A percentile compares a stretch with the other conserved stretches of the same genome.
phyloP scores from a whole-genome alignment of 768 basidiomycete genomes.

The Rhizopogon vesiculosus region DNA sequence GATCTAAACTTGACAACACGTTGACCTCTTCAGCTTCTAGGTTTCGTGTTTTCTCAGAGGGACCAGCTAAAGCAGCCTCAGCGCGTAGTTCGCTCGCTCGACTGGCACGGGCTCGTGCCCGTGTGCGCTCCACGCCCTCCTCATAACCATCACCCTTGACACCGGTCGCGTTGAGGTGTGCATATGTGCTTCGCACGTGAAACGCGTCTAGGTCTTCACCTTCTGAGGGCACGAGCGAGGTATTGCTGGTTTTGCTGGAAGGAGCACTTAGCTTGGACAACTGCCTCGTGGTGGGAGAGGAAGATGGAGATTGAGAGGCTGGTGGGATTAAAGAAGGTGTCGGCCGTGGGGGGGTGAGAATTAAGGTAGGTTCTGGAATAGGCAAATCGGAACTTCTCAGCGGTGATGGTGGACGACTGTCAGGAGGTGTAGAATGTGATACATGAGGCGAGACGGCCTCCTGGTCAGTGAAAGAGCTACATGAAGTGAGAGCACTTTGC shows the following conservation, averaged over 20 bases:
- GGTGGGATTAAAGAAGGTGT: conserved; percentile 18
- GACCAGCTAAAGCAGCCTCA: conserved; percentile 49
- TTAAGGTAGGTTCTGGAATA: conserved; percentile 13
- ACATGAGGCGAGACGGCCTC: conserved; percentile 12
- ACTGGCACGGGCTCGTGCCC: conserved; percentile 59
- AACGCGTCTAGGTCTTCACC: conserved; percentile 81
- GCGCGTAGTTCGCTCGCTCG: conserved; percentile 57
- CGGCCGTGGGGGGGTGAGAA: conserved; percentile 13
- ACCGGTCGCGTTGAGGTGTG: conserved; percentile 83
- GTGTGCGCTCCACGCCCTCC: conserved; percentile 90
- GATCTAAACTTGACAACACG: conserved; percentile 75
- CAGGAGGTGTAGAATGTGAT: conserved; percentile 18
- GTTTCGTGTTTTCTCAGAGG: conserved; percentile 58
- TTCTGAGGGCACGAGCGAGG: conserved; percentile 65
- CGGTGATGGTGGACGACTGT: conserved; percentile 23
- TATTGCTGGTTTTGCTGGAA: conserved; percentile 51
- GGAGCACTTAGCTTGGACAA: conserved; percentile 29
- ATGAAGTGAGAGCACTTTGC: conserved; percentile 24
- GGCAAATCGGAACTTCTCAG: conserved; percentile 21
- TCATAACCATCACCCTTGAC: conserved; percentile 94
- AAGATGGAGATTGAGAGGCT: conserved; percentile 34
- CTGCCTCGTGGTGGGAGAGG: conserved; percentile 19
- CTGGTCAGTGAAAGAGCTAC: conserved; percentile 17
- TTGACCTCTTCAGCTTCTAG: conserved; percentile 70
- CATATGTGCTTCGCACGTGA: conserved; percentile 84